Percentiles rank a stretch among this genome's conserved stretches.
phyloP scores from a whole-genome alignment of 805 yeast species.

The Nematodospora valgi region DNA sequence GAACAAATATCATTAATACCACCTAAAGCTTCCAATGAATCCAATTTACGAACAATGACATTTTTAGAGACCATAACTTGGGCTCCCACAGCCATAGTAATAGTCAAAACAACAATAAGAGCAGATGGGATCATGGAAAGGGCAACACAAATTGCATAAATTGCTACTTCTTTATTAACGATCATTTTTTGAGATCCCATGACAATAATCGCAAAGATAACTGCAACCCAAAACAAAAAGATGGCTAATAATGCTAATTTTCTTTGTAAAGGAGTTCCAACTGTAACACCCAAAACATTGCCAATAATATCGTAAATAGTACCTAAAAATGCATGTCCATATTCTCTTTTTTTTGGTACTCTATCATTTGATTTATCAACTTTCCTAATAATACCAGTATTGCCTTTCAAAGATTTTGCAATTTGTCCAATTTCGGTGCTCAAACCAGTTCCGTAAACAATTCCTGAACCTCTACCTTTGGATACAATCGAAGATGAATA shows the following conservation, averaged over 20 bases:
- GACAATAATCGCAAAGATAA: conserved; percentile 35
- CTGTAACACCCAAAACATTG: conserved; percentile 45
- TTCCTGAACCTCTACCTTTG: conserved; percentile 41
- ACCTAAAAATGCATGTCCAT: conserved; percentile 30
- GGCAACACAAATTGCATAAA: conserved; percentile 40
- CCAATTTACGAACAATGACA: conserved; percentile 36
- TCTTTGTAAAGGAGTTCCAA: conserved; percentile 47
- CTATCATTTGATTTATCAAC: conserved; percentile 35
- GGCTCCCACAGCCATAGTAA: conserved; percentile 41
- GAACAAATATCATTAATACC: conserved; percentile 39
- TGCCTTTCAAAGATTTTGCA: conserved; percentile 29
- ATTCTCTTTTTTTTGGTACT: conserved; percentile 36
- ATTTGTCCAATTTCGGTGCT: conserved; percentile 42
- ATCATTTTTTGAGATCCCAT: conserved; percentile 34
- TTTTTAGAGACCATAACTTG: conserved; percentile 34
- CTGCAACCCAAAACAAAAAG: conserved; percentile 46
- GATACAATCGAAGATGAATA: conserved; percentile 37
- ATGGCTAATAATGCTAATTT: conserved; percentile 48
- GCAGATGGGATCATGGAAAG: conserved; percentile 40
- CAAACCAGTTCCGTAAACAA: conserved; percentile 36
- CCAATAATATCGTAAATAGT: conserved; percentile 40
- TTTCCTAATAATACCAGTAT: conserved; percentile 20
- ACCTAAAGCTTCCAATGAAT: conserved; percentile 37
- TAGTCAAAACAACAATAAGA: conserved; percentile 36
- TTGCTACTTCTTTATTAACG: conserved; percentile 34